These are phyloP conservation scores for Barnettozyma siamensis DNA, from an alignment of 805 yeast species.

Conservation along the genomic window DNA sequence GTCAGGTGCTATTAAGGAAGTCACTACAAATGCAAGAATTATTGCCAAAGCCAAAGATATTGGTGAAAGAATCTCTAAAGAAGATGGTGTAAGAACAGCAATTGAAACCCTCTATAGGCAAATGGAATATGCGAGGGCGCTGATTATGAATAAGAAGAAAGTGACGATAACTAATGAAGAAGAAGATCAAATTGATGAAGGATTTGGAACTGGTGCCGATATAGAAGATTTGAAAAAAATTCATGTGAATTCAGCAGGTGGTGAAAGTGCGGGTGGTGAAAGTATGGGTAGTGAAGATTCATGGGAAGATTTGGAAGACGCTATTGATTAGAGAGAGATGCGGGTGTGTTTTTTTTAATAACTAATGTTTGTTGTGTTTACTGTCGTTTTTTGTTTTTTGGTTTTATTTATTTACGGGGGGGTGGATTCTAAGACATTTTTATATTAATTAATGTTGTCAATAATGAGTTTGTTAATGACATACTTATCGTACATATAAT, in stretches of 20 bases:
- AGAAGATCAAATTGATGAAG: slow-evolving; percentile 14
- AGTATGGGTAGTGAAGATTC: no score
- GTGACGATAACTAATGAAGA: slow-evolving; percentile 1
- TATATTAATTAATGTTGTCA: no score
- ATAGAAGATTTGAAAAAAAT: neutral
- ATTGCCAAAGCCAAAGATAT: slow-evolving; percentile 59
- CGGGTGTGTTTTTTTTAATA: no score
- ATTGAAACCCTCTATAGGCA: slow-evolving; percentile 74
- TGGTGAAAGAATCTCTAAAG: slow-evolving; percentile 60
- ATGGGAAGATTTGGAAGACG: no score
- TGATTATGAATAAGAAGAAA: slow-evolving; percentile 41
- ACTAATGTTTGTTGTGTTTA: no score
- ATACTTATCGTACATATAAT: neutral
- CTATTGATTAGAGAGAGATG: neutral
- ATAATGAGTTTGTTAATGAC: neutral
- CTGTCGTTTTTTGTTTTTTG: no score
- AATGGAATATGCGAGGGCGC: slow-evolving; percentile 64
- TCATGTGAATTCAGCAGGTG: neutral
- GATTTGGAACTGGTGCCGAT: neutral
- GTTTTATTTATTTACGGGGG: no score
- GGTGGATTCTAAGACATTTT: no score
- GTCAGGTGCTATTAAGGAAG: slow-evolving; percentile 63
- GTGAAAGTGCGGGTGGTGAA: neutral
- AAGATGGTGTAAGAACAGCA: slow-evolving; percentile 76
- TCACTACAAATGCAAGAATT: slow-evolving; percentile 59